Base-by-base conservation (phyloP, 2,329 filamentous ascomycete genomes). In the Pyricularia grisea region DNA sequence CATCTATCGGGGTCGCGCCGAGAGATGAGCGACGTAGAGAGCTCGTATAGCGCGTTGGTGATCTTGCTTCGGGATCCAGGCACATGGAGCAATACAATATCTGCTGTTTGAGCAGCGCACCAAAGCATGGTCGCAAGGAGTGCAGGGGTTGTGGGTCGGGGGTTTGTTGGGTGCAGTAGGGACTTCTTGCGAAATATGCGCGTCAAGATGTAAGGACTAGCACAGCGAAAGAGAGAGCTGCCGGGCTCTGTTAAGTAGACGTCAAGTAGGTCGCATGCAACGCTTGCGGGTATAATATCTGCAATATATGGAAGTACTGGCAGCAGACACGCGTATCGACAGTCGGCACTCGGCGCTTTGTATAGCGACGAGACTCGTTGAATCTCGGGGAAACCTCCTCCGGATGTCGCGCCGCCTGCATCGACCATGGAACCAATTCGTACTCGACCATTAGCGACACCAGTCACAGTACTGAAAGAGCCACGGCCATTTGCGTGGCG, bases 51-150 rank as follows among this genome's bases (percentile, higher is more conserved):
- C 70, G 74, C 80, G 72, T 77, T 79, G 71, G 74, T 78, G 7
- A 80, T 78, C 58, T 78, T 77, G 12, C 78, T 76, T 20, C 81
- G 76, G 2, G 79, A 78, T 0, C 80, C 80, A 9, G 78, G 80
- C 0, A 80, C 75, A 25, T 80, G 76, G 10, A 83, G 77, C 23
- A 81, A 72, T 31, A 77, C 78, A 66, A 81, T 80, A 67, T 83
- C 81, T 0, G 82, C 81, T 12, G 81, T 84, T 69, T 84, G 81
- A 0, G 81, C 79, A 11, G 80, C 79, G 64, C 79, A 81, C 79
- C 82, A 85, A 0, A 85, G 75, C 69, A 85, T 83, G 1, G 81
- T 81, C 0, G 79, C 78, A 6, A 85, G 73, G 4, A 85, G 74
- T 1, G 82, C 81, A 0, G 82, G 79, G 0, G 81, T 80, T 0